Evolutionary conservation across 371 early-diverging fungal genomes (phyloP), one percentile per base, ranked within the genome.

Genomic region (Mucor saturninus): DNA sequence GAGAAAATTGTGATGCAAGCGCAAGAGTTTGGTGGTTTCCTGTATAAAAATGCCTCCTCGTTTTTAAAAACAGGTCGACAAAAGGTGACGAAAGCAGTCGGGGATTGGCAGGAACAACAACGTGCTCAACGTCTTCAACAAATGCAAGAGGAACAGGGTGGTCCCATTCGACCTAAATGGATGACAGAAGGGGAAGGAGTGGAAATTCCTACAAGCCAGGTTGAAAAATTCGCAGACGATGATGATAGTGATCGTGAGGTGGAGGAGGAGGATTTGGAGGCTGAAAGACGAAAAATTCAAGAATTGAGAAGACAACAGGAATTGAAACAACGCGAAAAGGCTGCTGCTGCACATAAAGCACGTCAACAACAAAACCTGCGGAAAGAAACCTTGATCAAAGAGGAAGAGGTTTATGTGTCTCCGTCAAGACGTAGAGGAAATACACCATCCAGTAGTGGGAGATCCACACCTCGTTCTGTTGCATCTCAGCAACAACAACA

Each of bases 11-110:
- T 90, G 0, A 79, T 85, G 2, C 81, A 85, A 9, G 93, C 93
- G 4, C 86, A 86, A 38, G 89, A 88, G 55, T 65, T 93, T 40
- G 91, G 93, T n/a, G 81, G 86, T 7, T 82, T 68, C 37, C 70
- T 92, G 26, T 83, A 88, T 59, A 87, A 88, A 60, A 90, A 91
- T 68, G 93, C 93, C 9, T 83, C 84, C 56, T 81, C 86, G 43
- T 77, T 89, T 61, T 80, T 90, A 58, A 84, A 89, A 46, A 83
- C 86, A 54, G 90, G 91, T 30, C 85, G 87, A 37, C 83, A 89
- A 62, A 86, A 84, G 54, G 77, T 91, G 6, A 83, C 83, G 46
- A 83, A 84, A 28, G 85, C 85, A 9, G 84, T 89, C 31, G 89
- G 83, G n/a, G 83, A 88, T 50, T 81, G 89, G 74, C 74, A 84